Evolutionary conservation across 257 asterid species (phyloP), one percentile per base, ranked within the genome.

Genomic region (Fraxinus anomala): DNA sequence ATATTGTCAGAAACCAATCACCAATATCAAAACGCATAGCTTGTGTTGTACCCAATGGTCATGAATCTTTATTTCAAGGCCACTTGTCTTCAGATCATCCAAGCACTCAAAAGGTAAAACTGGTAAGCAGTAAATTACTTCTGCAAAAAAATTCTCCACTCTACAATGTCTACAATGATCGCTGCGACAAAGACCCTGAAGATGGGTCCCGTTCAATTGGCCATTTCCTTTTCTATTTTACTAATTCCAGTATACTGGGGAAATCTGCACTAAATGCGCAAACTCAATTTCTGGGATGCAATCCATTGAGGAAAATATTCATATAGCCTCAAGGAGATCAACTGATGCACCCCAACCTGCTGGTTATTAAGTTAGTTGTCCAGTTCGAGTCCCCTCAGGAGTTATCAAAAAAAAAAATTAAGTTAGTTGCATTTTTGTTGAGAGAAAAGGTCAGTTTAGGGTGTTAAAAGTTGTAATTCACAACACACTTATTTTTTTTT

Each of bases 221-320:
- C n/a, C 9, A n/a, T 3, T 17, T 54, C n/a, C 26, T 54, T 17
- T 54, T 54, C 24, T 54, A 54, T 54, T 63, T 36, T 51, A 37
- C 12, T 34, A 30, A 49, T 19, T 26, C 23, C 21, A 78, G 26
- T 63, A 31, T 39, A 31, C n/a, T 33, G 61, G 28, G 49, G 34
- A 42, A 49, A 14, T 28, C 16, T 21, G 76, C 19, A 13, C 34
- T 70, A 49, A 70, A 49, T 26, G 21, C 12, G 31, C 39, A 56
- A 68, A 37, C 31, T 69, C 49, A 78, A 59, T 21, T 68, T 68
- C 44, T 44, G 31, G 10, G 39, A 67, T n/a, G 40, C 61, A 31
- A 76, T 75, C 67, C 69, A 72, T 30, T 49, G 19, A 67, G 76
- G 30, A 56, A 44, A 19, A 19, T 56, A 7, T 19, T 19, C 66